Evolutionary conservation across 108 stramenopile genomes (phyloP), one percentile per base, ranked within the genome.

Genomic region (Pseudonitzschia multiseries): DNA sequence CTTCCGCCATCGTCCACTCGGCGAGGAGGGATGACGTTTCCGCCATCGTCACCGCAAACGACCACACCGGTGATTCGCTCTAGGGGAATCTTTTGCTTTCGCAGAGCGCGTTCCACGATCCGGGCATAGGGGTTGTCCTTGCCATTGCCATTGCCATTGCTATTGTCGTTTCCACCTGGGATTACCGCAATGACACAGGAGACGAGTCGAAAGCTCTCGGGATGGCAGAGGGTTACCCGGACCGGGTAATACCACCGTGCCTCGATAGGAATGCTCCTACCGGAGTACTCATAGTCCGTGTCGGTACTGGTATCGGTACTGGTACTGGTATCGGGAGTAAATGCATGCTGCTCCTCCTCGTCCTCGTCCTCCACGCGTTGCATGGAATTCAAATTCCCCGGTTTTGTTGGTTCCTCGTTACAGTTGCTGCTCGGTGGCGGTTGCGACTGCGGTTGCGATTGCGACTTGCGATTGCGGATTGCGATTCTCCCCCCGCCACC

Each of bases 171-270:
- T 2, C 8, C 0, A 21, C 57, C 29, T 8, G 75, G 57, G 22
- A 61, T 24, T 2, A 76, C 75, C 14, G 57, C 67, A 40, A 76
- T 41, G 1, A 50, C 42, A 48, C 62, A 36, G 4, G 70, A 71
- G 4, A 59, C 27, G 21, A 61, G 53, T 59, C 65, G 51, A 48
- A 71, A 71, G 42, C 18, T 28, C 15, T 36, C 36, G 36, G 64
- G 60, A 44, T 65, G 46, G 46, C 77, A 78, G 1, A 78, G 71
- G 27, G 70, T 62, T 18, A 78, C 13, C 18, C 43, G 26, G 6
- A 71, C 77, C 24, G 65, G 40, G 28, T 50, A 70, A 27, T 57
- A 71, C 1, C 8, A 12, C 13, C 44, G n/a, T 28, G 52, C 69
- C 9, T 51, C 50, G n/a, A 4, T 51, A 3, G 3, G 17, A 9